Evolutionary conservation across 2,329 filamentous ascomycete species (phyloP).

Genomic region (Calycina marina): DNA sequence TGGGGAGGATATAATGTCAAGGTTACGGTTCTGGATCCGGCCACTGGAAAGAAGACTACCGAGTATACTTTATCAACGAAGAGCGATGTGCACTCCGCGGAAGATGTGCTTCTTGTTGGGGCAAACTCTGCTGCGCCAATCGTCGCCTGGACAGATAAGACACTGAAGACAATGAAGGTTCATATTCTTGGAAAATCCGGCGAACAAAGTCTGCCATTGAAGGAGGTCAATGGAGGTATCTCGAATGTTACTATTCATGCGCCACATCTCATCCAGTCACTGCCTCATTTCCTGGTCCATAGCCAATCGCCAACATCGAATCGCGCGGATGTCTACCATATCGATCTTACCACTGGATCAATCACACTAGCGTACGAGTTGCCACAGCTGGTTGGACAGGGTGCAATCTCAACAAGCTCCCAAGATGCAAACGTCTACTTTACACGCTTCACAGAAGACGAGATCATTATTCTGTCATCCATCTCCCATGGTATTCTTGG

Average conservation of each 20-base stretch:
- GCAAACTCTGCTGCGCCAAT: constrained; percentile 62
- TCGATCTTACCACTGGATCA: constrained; percentile 54
- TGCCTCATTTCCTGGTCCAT: constrained; percentile 75
- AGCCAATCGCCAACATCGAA: constrained; percentile 55
- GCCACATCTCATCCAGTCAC: constrained; percentile 54
- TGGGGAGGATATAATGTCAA: constrained; percentile 62
- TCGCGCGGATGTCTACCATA: constrained; percentile 75
- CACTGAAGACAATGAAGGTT: constrained; percentile 47
- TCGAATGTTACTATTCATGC: constrained; percentile 54
- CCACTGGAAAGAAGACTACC: constrained; percentile 56
- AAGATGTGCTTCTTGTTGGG: constrained; percentile 60
- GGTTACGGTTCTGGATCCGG: constrained; percentile 56
- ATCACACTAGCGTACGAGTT: constrained; percentile 70
- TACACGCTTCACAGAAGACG: constrained; percentile 62
- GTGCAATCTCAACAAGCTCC: constrained; percentile 66
- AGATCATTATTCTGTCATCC: constrained; percentile 62
- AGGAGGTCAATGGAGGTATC: constrained; percentile 33
- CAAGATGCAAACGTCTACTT: constrained; percentile 78
- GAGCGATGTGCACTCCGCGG: constrained; percentile 48
- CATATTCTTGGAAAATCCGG: constrained; percentile 51
- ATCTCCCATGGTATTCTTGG: constrained; percentile 62
- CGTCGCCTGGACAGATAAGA: constrained; percentile 58
- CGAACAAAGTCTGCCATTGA: constrained; percentile 37
- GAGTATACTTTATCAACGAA: constrained; percentile 63
- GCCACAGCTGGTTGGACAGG: constrained; percentile 52